These are phyloP conservation scores for Salinomyces thailandicus DNA, from an alignment of 2,329 filamentous ascomycete genomes.

Conservation along the genomic window DNA sequence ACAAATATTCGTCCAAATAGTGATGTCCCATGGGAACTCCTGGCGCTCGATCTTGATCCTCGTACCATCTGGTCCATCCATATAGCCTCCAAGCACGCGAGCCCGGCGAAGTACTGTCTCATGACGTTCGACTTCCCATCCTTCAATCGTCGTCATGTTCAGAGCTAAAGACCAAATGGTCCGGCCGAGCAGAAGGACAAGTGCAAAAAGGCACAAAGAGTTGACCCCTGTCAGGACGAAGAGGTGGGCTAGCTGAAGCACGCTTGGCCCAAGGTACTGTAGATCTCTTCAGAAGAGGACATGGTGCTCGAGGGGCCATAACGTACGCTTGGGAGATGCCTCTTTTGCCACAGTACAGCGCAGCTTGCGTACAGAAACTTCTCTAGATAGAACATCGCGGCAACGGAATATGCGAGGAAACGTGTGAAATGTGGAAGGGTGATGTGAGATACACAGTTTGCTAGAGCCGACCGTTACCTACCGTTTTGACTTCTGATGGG, in stretches of 20 bases:
- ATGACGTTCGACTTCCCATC: slow-evolving; percentile 52
- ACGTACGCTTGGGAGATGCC: slow-evolving; percentile 55
- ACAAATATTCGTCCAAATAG: slow-evolving; percentile 61
- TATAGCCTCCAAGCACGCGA: slow-evolving; percentile 44
- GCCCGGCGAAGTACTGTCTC: slow-evolving; percentile 36
- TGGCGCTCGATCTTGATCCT: slow-evolving; percentile 49
- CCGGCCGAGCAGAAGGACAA: slow-evolving; percentile 55
- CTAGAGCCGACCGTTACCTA: slow-evolving; percentile 24
- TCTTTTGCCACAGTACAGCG: slow-evolving; percentile 50
- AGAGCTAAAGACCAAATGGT: slow-evolving; percentile 51
- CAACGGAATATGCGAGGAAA: slow-evolving; percentile 61
- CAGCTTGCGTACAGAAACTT: slow-evolving; percentile 52
- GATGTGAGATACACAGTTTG: slow-evolving; percentile 70
- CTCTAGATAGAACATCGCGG: slow-evolving; percentile 51
- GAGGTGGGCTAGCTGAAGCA: slow-evolving; percentile 49
- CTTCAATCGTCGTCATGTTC: slow-evolving; percentile 73
- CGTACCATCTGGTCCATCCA: slow-evolving; percentile 46
- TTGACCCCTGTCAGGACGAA: slow-evolving; percentile 50
- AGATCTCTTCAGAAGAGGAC: slow-evolving; percentile 2
- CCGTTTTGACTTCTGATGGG: slow-evolving; percentile 4
- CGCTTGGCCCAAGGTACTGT: slow-evolving; percentile 59
- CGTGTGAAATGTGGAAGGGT: slow-evolving; percentile 76
- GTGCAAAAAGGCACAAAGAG: slow-evolving; percentile 49
- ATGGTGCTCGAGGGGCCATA: not conserved
- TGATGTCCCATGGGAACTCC: slow-evolving; percentile 75